Evolutionary conservation across 73 alveolate genomes (phyloP).

Genomic region (Halteria grandinella): DNA sequence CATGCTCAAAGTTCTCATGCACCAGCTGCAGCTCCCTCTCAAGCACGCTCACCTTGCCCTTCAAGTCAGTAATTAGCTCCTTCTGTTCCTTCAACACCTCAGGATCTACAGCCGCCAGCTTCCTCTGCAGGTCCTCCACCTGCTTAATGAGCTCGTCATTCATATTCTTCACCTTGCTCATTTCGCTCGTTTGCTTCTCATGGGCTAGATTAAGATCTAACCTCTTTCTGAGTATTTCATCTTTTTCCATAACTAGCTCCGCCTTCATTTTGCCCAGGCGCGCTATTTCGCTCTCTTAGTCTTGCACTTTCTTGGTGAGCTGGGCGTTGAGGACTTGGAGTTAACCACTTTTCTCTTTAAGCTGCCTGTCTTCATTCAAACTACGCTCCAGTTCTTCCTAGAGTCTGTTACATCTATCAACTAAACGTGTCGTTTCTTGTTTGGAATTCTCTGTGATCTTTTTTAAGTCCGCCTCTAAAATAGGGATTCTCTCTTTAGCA

Average conservation of each 20-base stretch:
- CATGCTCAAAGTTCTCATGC: slow-evolving; percentile 12
- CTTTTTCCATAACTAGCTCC: slow-evolving; percentile 38
- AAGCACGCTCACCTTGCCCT: slow-evolving; percentile 17
- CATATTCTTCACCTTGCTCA: slow-evolving; percentile 21
- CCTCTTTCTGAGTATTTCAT: slow-evolving; percentile 5
- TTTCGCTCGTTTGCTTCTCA: not conserved
- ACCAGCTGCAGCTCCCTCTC: slow-evolving; percentile 22
- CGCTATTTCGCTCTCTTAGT: slow-evolving; percentile 13
- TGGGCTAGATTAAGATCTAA: slow-evolving; percentile 6
- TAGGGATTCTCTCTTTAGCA: slow-evolving; percentile 24
- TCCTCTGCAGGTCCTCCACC: slow-evolving; percentile 7
- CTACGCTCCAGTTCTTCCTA: slow-evolving; percentile 27
- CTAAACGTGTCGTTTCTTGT: not conserved
- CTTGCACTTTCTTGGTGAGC: slow-evolving; percentile 21
- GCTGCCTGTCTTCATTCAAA: slow-evolving; percentile 32
- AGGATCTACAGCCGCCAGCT: slow-evolving; percentile 27
- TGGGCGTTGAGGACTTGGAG: slow-evolving; percentile 15
- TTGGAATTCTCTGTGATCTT: slow-evolving; percentile 10
- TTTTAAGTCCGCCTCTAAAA: slow-evolving; percentile 4
- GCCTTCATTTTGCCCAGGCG: slow-evolving; percentile 16
- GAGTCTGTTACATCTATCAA: not conserved
- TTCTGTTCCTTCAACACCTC: slow-evolving; percentile 29
- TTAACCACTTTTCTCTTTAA: slow-evolving; percentile 32
- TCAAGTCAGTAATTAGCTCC: slow-evolving; percentile 33
- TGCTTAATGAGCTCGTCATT: slow-evolving; percentile 38